Conservation (phyloP, 2,329 filamentous ascomycete species). For the Clonostachys sp. region DNA sequence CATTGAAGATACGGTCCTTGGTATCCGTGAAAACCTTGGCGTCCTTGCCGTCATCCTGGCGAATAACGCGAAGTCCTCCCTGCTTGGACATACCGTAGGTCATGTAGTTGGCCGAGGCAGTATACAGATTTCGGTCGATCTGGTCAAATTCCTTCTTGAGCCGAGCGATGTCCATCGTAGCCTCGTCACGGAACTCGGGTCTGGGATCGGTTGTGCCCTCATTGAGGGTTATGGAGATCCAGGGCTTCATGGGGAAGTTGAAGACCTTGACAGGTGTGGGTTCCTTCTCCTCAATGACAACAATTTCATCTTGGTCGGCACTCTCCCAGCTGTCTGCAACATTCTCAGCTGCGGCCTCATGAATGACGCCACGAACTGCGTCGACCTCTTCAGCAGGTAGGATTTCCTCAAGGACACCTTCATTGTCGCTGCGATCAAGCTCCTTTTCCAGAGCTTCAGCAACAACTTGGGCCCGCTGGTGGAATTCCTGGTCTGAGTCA, state of each 20-base stretch:
- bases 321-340: constrained; percentile 91
- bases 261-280: constrained; percentile 71
- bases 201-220: constrained; percentile 49
- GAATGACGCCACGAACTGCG: constrained; percentile 42
- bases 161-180: constrained; percentile 86
- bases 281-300: constrained; percentile 62
- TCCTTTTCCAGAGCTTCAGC: constrained; percentile 46
- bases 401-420: constrained; percentile 45
- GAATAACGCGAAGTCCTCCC: constrained; percentile 86
- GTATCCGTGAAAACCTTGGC: constrained; percentile 88
- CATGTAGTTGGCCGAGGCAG: constrained; percentile 87
- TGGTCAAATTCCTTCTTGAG: constrained; percentile 98
- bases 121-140: constrained; percentile 87
- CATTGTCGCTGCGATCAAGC: constrained; percentile 49
- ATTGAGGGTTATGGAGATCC: constrained; percentile 81
- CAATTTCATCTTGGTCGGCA: constrained; percentile 67
- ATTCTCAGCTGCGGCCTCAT: constrained; percentile 36
- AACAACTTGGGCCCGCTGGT: constrained; percentile 39
- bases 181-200: constrained; percentile 68
- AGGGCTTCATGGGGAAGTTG: constrained; percentile 96
- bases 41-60: constrained; percentile 88
- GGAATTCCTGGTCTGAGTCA: constrained; percentile 48
- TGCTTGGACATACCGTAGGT: constrained; percentile 92
- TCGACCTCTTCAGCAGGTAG: constrained; percentile 32
- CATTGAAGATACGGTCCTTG: constrained; percentile 91